Evolutionary conservation across 1,284 basidiomycete genomes (phyloP).

Genomic region (Clitocybe nebularis): DNA sequence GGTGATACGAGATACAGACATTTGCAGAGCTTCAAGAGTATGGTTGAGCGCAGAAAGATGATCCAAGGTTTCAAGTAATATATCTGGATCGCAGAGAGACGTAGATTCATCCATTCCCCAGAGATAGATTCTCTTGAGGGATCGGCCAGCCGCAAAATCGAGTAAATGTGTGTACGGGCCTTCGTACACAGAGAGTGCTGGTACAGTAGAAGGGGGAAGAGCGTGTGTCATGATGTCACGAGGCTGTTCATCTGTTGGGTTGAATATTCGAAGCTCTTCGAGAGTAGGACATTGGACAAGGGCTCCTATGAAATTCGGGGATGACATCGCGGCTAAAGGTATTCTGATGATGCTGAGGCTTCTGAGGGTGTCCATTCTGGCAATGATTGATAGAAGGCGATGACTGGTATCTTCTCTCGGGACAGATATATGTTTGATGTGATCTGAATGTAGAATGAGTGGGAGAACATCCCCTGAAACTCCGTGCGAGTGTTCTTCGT

Average conservation of each 20-base stretch:
- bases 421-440: constrained; percentile 25
- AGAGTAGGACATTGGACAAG: constrained; percentile 24
- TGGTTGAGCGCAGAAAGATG: constrained; percentile 18
- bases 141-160: constrained; percentile 17
- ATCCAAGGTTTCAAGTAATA: constrained; percentile 16
- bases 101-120: constrained; percentile 27
- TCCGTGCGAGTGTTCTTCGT: constrained; percentile 24
- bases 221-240: constrained; percentile 14
- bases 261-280: constrained; percentile 25
- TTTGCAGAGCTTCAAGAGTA: constrained; percentile 18
- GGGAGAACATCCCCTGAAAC: constrained; percentile 21
- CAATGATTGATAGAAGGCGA: constrained; percentile 23
- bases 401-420: constrained; percentile 24
- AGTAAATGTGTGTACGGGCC: constrained; percentile 25
- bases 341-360: constrained; percentile 20
- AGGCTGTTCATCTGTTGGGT: constrained; percentile 19
- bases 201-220: constrained; percentile 17
- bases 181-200: constrained; percentile 22
- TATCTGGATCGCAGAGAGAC: constrained; percentile 19
- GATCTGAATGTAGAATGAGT: constrained; percentile 24
- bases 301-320: constrained; percentile 20
- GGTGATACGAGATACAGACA: constrained; percentile 21
- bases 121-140: constrained; percentile 17
- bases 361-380: constrained; percentile 17
- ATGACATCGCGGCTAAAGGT: constrained; percentile 21